A percentile compares a stretch with the other conserved stretches of the same genome.
Conservation (phyloP, 2,329 filamentous ascomycete genomes). For the Orbilia javanica region DNA sequence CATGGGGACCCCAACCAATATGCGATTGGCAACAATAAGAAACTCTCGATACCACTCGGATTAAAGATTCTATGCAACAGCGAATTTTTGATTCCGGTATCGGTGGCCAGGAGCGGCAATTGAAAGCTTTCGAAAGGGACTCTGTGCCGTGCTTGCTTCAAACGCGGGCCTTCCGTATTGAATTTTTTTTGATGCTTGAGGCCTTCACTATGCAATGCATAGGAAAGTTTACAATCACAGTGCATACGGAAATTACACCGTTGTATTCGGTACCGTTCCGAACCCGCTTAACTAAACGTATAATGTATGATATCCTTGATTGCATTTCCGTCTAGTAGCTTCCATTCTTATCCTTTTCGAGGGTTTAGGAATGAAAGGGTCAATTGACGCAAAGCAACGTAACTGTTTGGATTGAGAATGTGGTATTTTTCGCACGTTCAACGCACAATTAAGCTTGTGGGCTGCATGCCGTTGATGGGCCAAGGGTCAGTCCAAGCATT, state of each 20-base stretch:
- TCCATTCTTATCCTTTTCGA: not conserved
- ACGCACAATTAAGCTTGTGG: not conserved
- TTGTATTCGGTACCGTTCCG: constrained; percentile 24
- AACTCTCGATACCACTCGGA: constrained; percentile 22
- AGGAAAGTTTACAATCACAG: constrained; percentile 11
- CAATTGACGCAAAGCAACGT: too few relatives aligned
- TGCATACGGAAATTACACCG: constrained; percentile 28
- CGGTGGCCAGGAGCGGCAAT: constrained; percentile 24
- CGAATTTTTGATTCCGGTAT: constrained; percentile 36
- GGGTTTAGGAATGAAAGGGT: too few relatives aligned
- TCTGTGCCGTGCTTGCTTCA: constrained; percentile 3
- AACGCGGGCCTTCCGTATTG: not conserved
- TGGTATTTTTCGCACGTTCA: constrained; percentile 8
- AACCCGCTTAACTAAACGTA: not conserved
- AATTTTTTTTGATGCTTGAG: not conserved
- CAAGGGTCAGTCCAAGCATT: too few relatives aligned
- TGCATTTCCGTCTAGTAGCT: not conserved
- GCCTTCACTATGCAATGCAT: constrained; percentile 6
- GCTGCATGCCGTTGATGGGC: too few relatives aligned
- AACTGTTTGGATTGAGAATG: not conserved
- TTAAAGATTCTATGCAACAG: constrained; percentile 1
- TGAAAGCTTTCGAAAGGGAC: not conserved
- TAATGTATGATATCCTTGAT: not conserved
- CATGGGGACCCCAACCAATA: constrained; percentile 34
- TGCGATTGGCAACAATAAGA: constrained; percentile 21